Evolutionary conservation across 2,329 filamentous ascomycete genomes (phyloP).

Genomic region (Ophiostoma sp.): DNA sequence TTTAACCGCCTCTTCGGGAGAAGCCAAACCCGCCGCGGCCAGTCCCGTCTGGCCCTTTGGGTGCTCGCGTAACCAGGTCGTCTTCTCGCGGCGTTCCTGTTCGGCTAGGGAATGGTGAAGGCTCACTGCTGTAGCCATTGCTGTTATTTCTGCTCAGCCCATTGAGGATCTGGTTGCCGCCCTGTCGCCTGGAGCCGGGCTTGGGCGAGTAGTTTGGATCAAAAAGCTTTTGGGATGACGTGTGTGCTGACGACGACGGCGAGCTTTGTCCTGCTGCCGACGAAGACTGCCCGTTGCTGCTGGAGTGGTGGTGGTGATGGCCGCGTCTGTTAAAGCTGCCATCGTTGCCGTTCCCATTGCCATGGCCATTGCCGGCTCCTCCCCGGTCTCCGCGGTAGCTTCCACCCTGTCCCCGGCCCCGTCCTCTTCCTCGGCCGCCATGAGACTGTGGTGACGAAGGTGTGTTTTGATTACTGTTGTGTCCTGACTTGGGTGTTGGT

Average conservation of each 20-base stretch:
- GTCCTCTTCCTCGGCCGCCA: slow-evolving; percentile 43
- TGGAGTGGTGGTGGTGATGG: slow-evolving; percentile 1
- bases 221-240: slow-evolving; percentile 5
- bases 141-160: slow-evolving; percentile 22
- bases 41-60: slow-evolving; percentile 70
- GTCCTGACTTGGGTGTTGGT: slow-evolving; percentile 9
- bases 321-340: neutral
- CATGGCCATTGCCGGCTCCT: neutral
- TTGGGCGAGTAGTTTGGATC: slow-evolving; percentile 10
- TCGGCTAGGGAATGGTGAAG: slow-evolving; percentile 35
- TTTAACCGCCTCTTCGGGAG: slow-evolving; percentile 51
- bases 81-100: slow-evolving; percentile 47
- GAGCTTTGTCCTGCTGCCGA: slow-evolving; percentile 24
- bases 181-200: slow-evolving; percentile 4
- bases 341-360: slow-evolving; percentile 1
- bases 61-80: slow-evolving; percentile 65
- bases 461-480: slow-evolving; percentile 1
- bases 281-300: slow-evolving; percentile 21
- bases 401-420: slow-evolving; percentile 42
- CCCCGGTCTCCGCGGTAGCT: slow-evolving; percentile 25
- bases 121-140: neutral
- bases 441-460: slow-evolving; percentile 11
- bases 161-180: slow-evolving; percentile 30
- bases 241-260: neutral
- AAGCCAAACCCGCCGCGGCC: slow-evolving; percentile 77